Evolutionary conservation across 495 filamentous ascomycete species (phyloP), one percentile per base, ranked within the genome.

Genomic region (Cercophora sp.): DNA sequence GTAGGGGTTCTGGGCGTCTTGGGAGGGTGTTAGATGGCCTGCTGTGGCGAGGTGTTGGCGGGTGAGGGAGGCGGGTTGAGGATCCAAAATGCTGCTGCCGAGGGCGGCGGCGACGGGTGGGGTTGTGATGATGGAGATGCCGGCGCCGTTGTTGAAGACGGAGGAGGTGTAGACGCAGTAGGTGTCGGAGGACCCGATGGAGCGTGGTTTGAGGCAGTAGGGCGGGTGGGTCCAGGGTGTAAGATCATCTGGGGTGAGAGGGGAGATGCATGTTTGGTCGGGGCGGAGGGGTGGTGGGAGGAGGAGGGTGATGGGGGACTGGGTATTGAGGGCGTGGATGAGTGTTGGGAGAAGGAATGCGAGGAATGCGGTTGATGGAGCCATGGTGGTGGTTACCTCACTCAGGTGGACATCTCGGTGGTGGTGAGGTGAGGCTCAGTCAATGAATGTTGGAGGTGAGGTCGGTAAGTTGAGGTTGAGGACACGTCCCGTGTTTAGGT

Each of bases 161-260:
- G 61, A 52, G 24, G 62, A 59, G 0, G 58, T 62, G 52, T 65
- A 70, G 42, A 70, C 39, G 37, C 67, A 70, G 32, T 63, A 61
- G 48, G 66, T 60, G 4, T 60, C 45, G 3, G 22, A 24, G 2
- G 24, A 22, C 2, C 31, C 45, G 25, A 54, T 31, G 10, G 57
- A 56, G 13, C 26, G 35, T 20, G 46, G 40, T 8, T 19, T n/a
- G 10, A 49, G 9, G 32, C 54, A 60, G 48, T 36, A 49, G 3
- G 60, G 60, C 2, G 31, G 31, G 8, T 46, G 22, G 9, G 45
- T 55, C 60, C 60, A 63, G 4, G 57, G 57, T 20, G 29, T 18
- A n/a, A n/a, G n/a, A n/a, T n/a, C n/a, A n/a, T n/a, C n/a, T n/a
- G n/a, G 1, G 32, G 8, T n/a, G 39, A 15, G 1, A 15, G 13